Evolutionary conservation across 78 protist genomes (phyloP).

Genomic region (Dictyostelium citrinum): DNA sequence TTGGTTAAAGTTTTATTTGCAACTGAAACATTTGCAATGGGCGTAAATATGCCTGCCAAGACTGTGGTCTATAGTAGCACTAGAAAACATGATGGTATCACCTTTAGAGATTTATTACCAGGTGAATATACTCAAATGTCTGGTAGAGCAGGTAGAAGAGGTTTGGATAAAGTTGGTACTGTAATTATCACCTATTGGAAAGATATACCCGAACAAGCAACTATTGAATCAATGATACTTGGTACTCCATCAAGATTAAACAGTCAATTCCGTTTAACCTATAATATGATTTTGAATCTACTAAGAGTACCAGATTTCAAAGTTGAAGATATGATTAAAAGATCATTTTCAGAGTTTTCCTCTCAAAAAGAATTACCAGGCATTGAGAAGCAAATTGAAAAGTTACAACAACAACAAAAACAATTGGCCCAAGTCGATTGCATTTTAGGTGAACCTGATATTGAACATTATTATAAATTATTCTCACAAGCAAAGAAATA

Average conservation of each 20-base stretch:
- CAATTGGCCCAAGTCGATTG: conserved; percentile 26
- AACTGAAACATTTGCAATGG: conserved; percentile 99
- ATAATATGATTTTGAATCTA: conserved; percentile 94
- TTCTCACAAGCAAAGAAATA: conserved; percentile 8
- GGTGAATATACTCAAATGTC: conserved; percentile 98
- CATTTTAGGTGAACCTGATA: conserved; percentile 83
- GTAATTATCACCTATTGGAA: conserved; percentile 88
- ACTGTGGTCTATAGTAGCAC: conserved; percentile 93
- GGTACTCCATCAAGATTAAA: conserved; percentile 83
- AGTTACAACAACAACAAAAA: neutral
- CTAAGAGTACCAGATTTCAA: conserved; percentile 90
- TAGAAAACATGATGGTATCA: conserved; percentile 93
- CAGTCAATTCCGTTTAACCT: conserved; percentile 93
- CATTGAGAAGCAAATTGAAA: conserved; percentile 15
- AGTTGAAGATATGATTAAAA: conserved; percentile 92
- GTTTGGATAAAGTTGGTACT: conserved; percentile 90
- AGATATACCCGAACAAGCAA: conserved; percentile 52
- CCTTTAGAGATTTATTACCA: conserved; percentile 82
- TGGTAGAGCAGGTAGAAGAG: conserved; percentile 98
- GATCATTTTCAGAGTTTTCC: conserved; percentile 87
- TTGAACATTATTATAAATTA: conserved; percentile 55
- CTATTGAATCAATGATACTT: conserved; percentile 74
- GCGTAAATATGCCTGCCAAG: conserved; percentile 99
- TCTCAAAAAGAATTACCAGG: conserved; percentile 63
- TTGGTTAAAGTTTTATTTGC: conserved; percentile 96